phyloP scores from a whole-genome alignment of 441 rosid species.

The Bocquillonia castaneifolia region DNA sequence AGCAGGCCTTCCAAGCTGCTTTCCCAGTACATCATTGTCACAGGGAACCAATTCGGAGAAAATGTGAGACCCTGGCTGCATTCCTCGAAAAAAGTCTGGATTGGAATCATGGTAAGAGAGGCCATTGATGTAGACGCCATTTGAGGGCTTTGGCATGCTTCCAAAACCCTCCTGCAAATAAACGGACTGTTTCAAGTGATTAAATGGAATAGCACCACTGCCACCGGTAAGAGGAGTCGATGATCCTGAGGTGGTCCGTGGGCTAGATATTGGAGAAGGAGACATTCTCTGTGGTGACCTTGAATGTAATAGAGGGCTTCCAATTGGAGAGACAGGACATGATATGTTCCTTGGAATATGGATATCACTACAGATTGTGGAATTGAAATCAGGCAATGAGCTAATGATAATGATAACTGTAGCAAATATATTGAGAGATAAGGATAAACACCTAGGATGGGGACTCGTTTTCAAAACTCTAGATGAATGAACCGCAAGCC shows the following conservation, averaged over 20 bases:
- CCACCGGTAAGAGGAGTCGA: conserved; percentile 69
- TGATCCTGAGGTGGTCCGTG: conserved; percentile 59
- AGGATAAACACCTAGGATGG: conserved; percentile 38
- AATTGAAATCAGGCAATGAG: conserved; percentile 23
- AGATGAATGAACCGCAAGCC: conserved; percentile 58
- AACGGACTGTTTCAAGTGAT: conserved; percentile 46
- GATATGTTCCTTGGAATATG: conserved; percentile 53
- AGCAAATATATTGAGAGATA: background rate
- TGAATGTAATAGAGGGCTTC: conserved; percentile 62
- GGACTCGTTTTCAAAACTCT: conserved; percentile 40
- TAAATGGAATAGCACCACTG: conserved; percentile 49
- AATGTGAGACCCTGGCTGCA: conserved; percentile 43
- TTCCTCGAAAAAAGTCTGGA: conserved; percentile 47
- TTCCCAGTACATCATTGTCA: conserved; percentile 44
- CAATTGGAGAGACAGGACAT: conserved; percentile 67
- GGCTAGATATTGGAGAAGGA: conserved; percentile 70
- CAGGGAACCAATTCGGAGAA: conserved; percentile 37
- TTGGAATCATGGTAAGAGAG: conserved; percentile 39
- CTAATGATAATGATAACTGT: background rate
- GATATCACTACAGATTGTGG: conserved; percentile 41
- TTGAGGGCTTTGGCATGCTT: conserved; percentile 41
- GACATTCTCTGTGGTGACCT: conserved; percentile 68
- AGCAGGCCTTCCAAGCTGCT: conserved; percentile 39
- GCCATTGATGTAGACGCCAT: conserved; percentile 34
- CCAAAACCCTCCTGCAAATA: conserved; percentile 51